Conservation (phyloP, 371 early-diverging fungal genomes). For the Entomophthora muscae region DNA sequence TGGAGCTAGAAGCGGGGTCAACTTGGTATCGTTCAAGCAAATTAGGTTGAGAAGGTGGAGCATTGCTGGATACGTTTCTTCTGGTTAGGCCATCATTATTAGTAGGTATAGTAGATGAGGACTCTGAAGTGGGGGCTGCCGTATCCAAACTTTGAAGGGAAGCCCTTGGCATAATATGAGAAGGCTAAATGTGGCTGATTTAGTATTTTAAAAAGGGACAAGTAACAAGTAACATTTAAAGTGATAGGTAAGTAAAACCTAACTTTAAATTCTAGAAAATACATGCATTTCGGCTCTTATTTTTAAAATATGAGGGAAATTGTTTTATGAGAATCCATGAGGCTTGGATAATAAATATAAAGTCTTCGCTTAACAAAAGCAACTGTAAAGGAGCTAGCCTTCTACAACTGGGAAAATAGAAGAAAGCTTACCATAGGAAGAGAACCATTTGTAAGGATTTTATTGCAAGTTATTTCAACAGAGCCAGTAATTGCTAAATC, state of each 20-base stretch:
- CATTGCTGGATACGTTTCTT: not conserved
- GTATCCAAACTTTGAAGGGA: not conserved
- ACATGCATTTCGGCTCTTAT: too few relatives aligned
- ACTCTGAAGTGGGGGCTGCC: not conserved
- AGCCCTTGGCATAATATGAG: not conserved
- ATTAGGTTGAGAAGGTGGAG: not conserved
- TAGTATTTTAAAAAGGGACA: too few relatives aligned
- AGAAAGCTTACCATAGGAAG: slow-evolving; percentile 37
- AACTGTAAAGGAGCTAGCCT: not conserved
- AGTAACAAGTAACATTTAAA: too few relatives aligned
- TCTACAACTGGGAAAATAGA: not conserved
- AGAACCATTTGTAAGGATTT: slow-evolving; percentile 57
- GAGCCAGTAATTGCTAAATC: slow-evolving; percentile 76
- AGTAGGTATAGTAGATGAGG: not conserved
- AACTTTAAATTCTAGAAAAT: not conserved
- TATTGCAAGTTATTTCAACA: slow-evolving; percentile 72
- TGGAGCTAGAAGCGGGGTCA: not conserved
- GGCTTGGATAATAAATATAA: not conserved
- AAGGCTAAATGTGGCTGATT: too few relatives aligned
- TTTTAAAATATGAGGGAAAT: too few relatives aligned
- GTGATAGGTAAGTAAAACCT: not conserved
- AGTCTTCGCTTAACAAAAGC: not conserved
- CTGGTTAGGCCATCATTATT: not conserved
- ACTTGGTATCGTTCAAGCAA: not conserved
- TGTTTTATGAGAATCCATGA: not conserved